These are phyloP conservation scores for Puccinia sorghi DNA, from an alignment of 1,284 basidiomycete species.

Conservation along the genomic window DNA sequence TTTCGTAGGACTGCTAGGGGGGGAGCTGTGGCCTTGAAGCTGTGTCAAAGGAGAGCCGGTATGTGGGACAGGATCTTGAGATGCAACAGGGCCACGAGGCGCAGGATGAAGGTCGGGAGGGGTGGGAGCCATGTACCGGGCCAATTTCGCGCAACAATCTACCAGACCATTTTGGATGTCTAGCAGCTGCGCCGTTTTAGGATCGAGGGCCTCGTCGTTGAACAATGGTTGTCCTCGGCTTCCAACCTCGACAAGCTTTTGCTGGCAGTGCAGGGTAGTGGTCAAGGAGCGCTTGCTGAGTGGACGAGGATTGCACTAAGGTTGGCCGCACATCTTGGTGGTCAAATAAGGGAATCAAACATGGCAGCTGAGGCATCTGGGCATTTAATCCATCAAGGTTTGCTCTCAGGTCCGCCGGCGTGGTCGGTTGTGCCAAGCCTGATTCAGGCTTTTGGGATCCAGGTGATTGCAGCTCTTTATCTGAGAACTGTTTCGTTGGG, in stretches of 20 bases:
- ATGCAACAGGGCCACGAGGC: not conserved
- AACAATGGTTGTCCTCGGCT: too few relatives aligned
- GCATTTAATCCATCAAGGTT: not conserved
- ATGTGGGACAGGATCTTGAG: too few relatives aligned
- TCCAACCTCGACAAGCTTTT: constrained; percentile 7
- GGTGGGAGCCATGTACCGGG: not conserved
- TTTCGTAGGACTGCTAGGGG: too few relatives aligned
- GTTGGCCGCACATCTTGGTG: not conserved
- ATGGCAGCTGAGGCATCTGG: not conserved
- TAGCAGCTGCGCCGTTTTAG: not conserved
- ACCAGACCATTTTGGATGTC: not conserved
- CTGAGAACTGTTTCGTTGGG: not conserved
- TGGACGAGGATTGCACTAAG: not conserved
- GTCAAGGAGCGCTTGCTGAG: not conserved
- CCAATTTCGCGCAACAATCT: constrained; percentile 10
- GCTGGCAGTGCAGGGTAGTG: not conserved
- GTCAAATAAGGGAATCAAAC: constrained; percentile 28
- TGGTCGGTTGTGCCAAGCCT: not conserved
- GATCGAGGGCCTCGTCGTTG: not conserved
- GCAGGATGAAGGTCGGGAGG: not conserved
- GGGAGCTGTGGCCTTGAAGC: too few relatives aligned
- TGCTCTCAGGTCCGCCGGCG: not conserved
- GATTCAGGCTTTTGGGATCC: not conserved
- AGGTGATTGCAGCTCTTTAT: not conserved
- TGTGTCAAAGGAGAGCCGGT: too few relatives aligned